Base-by-base conservation (phyloP, 768 basidiomycete species). In the Russula ochroleuca region DNA sequence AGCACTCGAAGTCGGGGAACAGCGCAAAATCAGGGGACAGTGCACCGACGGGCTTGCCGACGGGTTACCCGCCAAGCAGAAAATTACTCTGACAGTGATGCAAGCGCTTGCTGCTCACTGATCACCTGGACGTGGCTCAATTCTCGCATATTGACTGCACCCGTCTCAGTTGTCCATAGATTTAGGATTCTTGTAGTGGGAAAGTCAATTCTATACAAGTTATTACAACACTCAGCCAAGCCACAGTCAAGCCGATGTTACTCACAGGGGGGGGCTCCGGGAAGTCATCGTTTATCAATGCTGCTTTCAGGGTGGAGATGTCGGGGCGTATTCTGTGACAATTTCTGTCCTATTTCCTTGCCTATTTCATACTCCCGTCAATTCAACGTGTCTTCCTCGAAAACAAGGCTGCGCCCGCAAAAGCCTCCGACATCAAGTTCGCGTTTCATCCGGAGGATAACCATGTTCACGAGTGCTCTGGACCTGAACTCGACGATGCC, bases 141-240 rank as follows among this genome's bases (percentile, higher is more conserved):
- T 21, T 33, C n/a, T 28, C 7, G 7, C 31, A 14, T 7, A 21
- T 52, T 31, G 23, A 3, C 14, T n/a, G 33, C 33, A 43, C 19
- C 17, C 15, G 2, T n/a, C 50, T 60, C 31, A 31, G 19, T 8
- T 28, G 13, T 17, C n/a, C 6, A 14, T 59, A 59, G 59, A 31
- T 59, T 59, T 41, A 52, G 59, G 28, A 51, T 59, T 33, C 49
- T 59, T 19, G 40, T 59, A 6, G 50, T 59, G 28, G 59, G 59
- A 25, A 41, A 40, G 49, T 43, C 47, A 45, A 8, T 43, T 21
- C 2, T 31, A 23, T 33, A 19, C 7, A 2, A 5, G n/a, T n/a
- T n/a, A n/a, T n/a, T 28, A 28, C 28, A 35, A 23, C 17, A 2
- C 38, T 38, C 48, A 21, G 25, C 43, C 3, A n/a, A n/a, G 41